Base-by-base conservation (phyloP, 305 asterid species). In the Ilex paraguariensis region DNA sequence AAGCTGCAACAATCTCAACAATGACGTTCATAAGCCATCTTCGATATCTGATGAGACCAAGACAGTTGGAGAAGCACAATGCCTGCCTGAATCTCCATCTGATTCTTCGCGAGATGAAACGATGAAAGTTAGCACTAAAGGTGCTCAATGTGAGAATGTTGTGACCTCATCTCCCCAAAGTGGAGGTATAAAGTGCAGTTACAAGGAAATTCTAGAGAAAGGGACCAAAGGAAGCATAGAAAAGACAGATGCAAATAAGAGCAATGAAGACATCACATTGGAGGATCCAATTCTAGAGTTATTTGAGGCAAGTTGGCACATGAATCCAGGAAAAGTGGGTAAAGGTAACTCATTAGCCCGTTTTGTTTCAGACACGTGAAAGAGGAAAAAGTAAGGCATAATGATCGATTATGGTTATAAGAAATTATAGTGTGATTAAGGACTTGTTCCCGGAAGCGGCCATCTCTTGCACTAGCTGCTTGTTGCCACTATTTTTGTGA, bases 131-230 rank as follows among this genome's bases (percentile, higher is more conserved):
- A 33, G 42, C 54, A 66, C 52, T 39, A 53, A 49, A 44, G 68
- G 54, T 7, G 42, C 42, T 8, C 42, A 5, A 36, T 5, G 9
- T 36, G 42, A 36, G 42, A 36, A 36, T 8, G 42, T 4, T 8
- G 42, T 4, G 42, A 8, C 42, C 42, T 36, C 42, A 36, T 36
- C 42, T 36, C 42, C 42, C 6, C 64, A 64, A 17, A 3, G 16
- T 0, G 67, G 65, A 10, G 9, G 33, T 28, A 44, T 32, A 21
- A 81, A 66, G 67, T 73, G 74, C 56, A 76, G 71, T 52, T 83
- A 81, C 31, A 81, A 81, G 70, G 86, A 76, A 50, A 53, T 76
- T 31, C 80, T 81, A 9, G 75, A 75, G 73, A 70, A 28, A 62
- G 74, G 71, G 14, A 32, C 59, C 9, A 71, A 58, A 10, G 70